Evolutionary conservation across 2,329 filamentous ascomycete genomes (phyloP).

Genomic region (Talaromyces sp.): DNA sequence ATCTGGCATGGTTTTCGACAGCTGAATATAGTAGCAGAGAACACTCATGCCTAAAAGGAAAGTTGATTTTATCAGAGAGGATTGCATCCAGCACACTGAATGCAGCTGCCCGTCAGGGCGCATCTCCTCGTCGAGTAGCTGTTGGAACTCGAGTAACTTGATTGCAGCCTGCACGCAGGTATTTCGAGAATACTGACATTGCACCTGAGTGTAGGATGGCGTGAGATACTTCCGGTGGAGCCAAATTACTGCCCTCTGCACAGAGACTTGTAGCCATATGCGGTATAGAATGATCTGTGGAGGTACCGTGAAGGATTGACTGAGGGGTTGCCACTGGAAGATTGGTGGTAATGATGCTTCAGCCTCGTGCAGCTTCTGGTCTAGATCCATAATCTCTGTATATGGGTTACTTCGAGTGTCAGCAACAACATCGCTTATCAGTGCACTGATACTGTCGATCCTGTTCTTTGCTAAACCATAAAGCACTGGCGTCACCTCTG

Average conservation of each 20-base stretch:
- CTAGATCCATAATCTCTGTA: slow-evolving; percentile 25
- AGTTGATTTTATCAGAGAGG: neutral
- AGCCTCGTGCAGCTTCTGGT: slow-evolving; percentile 21
- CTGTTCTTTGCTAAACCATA: slow-evolving; percentile 2
- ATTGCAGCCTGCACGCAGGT: slow-evolving; percentile 48
- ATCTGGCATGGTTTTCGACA: no score
- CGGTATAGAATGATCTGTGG: neutral
- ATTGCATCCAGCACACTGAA: neutral
- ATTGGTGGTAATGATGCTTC: neutral
- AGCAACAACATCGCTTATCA: neutral
- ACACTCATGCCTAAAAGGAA: neutral
- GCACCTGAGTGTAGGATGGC: slow-evolving; percentile 21
- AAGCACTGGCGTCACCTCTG: slow-evolving; percentile 34
- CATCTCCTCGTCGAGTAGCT: slow-evolving; percentile 46
- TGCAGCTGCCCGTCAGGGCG: neutral
- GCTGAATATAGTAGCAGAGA: neutral
- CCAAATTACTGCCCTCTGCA: neutral
- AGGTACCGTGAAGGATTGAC: neutral
- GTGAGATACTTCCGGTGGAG: slow-evolving; percentile 50
- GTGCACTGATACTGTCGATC: neutral
- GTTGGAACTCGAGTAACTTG: slow-evolving; percentile 47
- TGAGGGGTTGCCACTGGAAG: neutral
- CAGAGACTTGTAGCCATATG: neutral
- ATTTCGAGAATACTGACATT: slow-evolving; percentile 40
- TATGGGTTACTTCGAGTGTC: neutral